Evolutionary conservation across 169 alveolate genomes (phyloP), one percentile per base, ranked within the genome.

Genomic region (Toxoplasma gondii): DNA sequence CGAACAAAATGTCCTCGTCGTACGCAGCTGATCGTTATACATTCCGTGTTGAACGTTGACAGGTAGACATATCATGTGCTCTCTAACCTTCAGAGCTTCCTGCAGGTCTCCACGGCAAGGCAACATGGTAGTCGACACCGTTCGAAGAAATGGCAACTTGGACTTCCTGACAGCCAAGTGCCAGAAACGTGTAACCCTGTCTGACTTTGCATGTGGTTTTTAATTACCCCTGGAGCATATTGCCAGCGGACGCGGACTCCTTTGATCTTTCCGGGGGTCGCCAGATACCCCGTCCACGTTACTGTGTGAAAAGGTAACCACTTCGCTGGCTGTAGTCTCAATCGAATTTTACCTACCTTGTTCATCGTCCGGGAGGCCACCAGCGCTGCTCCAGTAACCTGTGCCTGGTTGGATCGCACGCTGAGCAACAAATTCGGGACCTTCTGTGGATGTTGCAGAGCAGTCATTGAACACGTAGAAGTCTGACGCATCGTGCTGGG

Each of bases 301-400:
- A 97, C 98, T 97, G 96, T 44, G 43, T 31, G 92, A 94, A 54
- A 91, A 12, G 67, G 12, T 36, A 2, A 16, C 1, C 24, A 43
- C 16, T 29, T 49, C 49, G 31, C 5, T 38, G 29, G 19, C 17
- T 82, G 1, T 93, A 44, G n/a, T 16, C 29, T n/a, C 34, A 31
- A 4, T 49, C 70, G 41, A 0, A 19, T 10, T 9, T 36, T 78
- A 0, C 80, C 44, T 94, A 96, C 98, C 98, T 82, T 96, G 91
- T 69, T 96, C 98, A 24, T 97, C 96, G 69, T 95, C 96, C 39
- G 97, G 36, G 87, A 97, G 98, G 67, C 94, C 93, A 16, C 98
- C 98, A 1, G 98, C 94, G 91, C 98, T 97, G 87, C 98, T 97
- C 98, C 98, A 97, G 91, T 97, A 97, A 45, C 98, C 96, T 17